Evolutionary conservation across 2,329 filamentous ascomycete genomes (phyloP).

Genomic region (Mycosphaerella sp.): DNA sequence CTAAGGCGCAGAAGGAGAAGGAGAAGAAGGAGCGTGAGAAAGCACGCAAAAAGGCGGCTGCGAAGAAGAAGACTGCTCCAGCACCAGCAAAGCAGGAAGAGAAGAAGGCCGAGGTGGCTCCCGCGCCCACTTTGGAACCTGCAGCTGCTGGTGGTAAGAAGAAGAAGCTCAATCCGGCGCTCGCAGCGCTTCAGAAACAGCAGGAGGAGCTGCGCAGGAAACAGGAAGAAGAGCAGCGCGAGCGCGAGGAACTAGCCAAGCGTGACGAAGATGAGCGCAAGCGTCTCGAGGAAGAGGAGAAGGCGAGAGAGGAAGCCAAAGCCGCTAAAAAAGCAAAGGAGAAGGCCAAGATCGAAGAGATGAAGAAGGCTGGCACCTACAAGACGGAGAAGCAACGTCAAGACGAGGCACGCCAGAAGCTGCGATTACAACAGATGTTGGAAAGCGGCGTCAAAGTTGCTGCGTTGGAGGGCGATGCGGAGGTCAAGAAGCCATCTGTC

Average conservation of each 20-base stretch:
- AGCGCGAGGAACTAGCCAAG: conserved; percentile 59
- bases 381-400: conserved; percentile 81
- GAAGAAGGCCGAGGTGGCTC: conserved; percentile 43
- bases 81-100: conserved; percentile 31
- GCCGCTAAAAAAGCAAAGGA: conserved; percentile 77
- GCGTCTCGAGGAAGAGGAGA: conserved; percentile 64
- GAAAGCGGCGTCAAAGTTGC: conserved; percentile 61
- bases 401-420: conserved; percentile 70
- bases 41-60: conserved; percentile 86
- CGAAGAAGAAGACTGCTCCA: conserved; percentile 67
- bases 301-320: conserved; percentile 65
- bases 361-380: conserved; percentile 83
- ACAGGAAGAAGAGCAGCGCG: conserved; percentile 56
- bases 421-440: conserved; percentile 79
- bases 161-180: conserved; percentile 78
- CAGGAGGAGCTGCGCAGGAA: conserved; percentile 69
- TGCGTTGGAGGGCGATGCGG: conserved; percentile 57
- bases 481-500: conserved; percentile 76
- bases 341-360: conserved; percentile 77
- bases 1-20: conserved; percentile 98
- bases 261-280: conserved; percentile 60
- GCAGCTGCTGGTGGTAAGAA: conserved; percentile 58
- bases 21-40: conserved; percentile 98
- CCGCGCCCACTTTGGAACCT: conserved; percentile 42
- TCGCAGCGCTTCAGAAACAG: conserved; percentile 70